Percentiles rank a stretch among this genome's conserved stretches.
Evolutionary conservation across 1,284 basidiomycete genomes (phyloP).

Genomic region (Amylostereum chailletii): DNA sequence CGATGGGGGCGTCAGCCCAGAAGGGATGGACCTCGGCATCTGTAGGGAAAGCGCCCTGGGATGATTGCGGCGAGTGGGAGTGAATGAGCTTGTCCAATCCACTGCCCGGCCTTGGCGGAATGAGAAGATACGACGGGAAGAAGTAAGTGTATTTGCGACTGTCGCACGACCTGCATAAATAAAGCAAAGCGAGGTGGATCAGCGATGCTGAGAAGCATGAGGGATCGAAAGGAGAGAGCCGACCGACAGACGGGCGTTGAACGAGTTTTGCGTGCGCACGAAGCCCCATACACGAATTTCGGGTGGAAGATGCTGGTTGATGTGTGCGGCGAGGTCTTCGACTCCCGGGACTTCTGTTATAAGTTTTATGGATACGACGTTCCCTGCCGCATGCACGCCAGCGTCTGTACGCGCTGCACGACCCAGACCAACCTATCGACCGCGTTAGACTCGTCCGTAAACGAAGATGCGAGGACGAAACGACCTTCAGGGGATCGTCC

Average conservation of each 20-base stretch:
- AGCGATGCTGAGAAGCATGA: too few relatives aligned
- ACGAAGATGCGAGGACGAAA: constrained; percentile 3
- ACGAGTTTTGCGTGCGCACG: constrained; percentile 82
- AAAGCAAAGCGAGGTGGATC: too few relatives aligned
- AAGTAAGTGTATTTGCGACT: constrained; percentile 96
- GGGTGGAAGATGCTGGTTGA: constrained; percentile 84
- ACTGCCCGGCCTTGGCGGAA: constrained; percentile 81
- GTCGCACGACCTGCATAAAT: constrained; percentile 64
- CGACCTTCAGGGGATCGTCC: constrained; percentile 81
- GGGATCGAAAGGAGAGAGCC: too few relatives aligned
- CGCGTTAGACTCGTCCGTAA: neutral
- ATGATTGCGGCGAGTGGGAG: constrained; percentile 11
- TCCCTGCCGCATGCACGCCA: constrained; percentile 96
- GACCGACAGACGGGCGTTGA: constrained; percentile 81
- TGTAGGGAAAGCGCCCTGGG: constrained; percentile 4
- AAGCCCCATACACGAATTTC: constrained; percentile 93
- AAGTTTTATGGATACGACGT: constrained; percentile 87
- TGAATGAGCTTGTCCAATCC: constrained; percentile 45
- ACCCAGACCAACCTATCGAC: constrained; percentile 64
- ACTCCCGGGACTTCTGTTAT: constrained; percentile 72
- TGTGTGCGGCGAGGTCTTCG: constrained; percentile 60
- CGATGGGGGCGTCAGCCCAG: constrained; percentile 33
- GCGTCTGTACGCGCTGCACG: constrained; percentile 95
- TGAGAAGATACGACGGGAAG: constrained; percentile 89
- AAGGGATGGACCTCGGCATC: constrained; percentile 27